phyloP scores from a whole-genome alignment of 148 eudicot genomes.

The Heliamphora exappendiculata region DNA sequence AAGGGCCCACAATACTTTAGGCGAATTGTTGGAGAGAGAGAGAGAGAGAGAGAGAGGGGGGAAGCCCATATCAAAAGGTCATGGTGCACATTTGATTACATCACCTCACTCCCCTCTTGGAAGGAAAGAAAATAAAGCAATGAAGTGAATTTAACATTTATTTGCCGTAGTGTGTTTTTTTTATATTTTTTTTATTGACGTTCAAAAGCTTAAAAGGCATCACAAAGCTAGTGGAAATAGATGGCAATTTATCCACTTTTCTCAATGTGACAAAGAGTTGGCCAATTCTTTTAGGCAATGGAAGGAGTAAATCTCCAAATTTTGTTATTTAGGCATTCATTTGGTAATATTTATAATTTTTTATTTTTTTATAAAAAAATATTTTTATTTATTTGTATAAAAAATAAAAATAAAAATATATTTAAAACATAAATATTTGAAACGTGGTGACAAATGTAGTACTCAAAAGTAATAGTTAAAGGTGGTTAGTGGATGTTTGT shows the following conservation, averaged over 20 bases:
- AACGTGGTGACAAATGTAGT: too few relatives aligned
- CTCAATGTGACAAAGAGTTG: neutral
- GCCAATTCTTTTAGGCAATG: neutral
- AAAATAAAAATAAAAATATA: too few relatives aligned
- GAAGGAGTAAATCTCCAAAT: neutral
- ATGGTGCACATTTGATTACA: neutral
- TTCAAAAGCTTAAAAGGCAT: neutral
- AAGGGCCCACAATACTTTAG: conserved; percentile 1
- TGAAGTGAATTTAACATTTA: conserved; percentile 5
- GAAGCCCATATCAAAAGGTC: neutral
- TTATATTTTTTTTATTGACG: neutral
- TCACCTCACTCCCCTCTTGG: neutral
- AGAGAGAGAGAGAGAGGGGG: neutral
- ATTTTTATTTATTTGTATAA: too few relatives aligned
- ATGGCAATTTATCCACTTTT: conserved; percentile 5
- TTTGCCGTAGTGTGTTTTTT: neutral
- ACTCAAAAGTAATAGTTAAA: too few relatives aligned
- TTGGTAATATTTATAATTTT: too few relatives aligned
- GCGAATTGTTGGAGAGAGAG: neutral
- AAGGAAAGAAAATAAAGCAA: neutral
- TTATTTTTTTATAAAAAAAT: too few relatives aligned
- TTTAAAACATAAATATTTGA: too few relatives aligned
- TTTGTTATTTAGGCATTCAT: too few relatives aligned
- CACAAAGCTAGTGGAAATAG: neutral
- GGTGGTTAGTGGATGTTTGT: too few relatives aligned